Evolutionary conservation across 2,329 filamentous ascomycete species (phyloP), one percentile per base, ranked within the genome.

Genomic region (Lasiodiplodia sp.): DNA sequence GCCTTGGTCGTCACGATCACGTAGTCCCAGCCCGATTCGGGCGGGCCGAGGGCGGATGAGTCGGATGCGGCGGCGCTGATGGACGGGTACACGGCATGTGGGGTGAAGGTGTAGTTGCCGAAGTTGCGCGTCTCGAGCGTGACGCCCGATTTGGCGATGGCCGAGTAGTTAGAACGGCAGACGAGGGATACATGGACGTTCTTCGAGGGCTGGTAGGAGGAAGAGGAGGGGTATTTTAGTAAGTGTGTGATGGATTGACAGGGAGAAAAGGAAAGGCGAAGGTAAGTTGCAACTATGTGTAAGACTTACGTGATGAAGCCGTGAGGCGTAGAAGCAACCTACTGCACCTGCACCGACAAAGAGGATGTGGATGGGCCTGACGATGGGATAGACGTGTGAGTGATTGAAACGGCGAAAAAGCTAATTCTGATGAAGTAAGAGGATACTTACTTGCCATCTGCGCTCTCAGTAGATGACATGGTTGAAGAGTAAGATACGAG

Each of bases 311-410:
- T 87, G 82, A 72, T 91, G 88, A 18, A 92, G 83, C 25, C 90
- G 84, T 7, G 89, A 91, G 57, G 88, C 90, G 74, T 92, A 92
- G 81, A 92, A 92, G 67, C 89, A 90, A 67, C 90, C 90, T 52
- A 92, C 89, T 70, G 90, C 90, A 71, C 90, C 90, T 25, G 89
- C 90, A 75, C 90, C 90, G 69, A 92, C 86, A 72, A 92, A 89
- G 68, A 92, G 84, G 68, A 91, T 82, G 71, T 89, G 84, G 31
- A 85, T 80, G 44, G 78, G 70, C 21, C 65, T 67, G 21, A 25
- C 16, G 56, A 8, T 7, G 31, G 4, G 44, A 63, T 14, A 23
- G 23, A 23, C 23, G 14, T 3, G 16, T 67, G 28, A 67, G 65
- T 44, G 28, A 28, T 21, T 4, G 14, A 38, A 3, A 25, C 4